A percentile compares a stretch with the other conserved stretches of the same genome.
phyloP scores from a whole-genome alignment of 495 filamentous ascomycete species.

The Penicillium coffeae region DNA sequence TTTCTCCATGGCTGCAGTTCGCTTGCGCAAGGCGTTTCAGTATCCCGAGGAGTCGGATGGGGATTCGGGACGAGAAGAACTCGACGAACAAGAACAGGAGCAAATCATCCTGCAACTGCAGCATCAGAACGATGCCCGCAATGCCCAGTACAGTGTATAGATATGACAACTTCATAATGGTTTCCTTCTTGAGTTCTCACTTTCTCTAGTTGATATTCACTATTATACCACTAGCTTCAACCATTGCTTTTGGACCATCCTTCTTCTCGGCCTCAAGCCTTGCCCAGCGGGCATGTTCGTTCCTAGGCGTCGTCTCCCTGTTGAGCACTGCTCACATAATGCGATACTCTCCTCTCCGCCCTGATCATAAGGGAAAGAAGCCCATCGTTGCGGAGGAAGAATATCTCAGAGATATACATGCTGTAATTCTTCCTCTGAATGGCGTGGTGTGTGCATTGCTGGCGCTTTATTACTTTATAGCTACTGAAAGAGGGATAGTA shows the following conservation, averaged over 20 bases:
- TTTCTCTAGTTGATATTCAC: conserved; percentile 50
- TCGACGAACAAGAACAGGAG: conserved; percentile 77
- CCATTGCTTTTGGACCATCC: conserved; percentile 49
- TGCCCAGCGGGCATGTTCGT: conserved; percentile 36
- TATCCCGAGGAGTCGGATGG: conserved; percentile 55
- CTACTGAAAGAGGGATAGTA: conserved; percentile 14
- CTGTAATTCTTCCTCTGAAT: conserved; percentile 23
- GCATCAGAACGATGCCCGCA: conserved; percentile 52
- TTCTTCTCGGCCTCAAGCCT: conserved; percentile 32
- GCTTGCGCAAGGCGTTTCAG: conserved; percentile 58
- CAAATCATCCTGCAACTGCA: conserved; percentile 56
- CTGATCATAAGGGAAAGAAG: conserved; percentile 32
- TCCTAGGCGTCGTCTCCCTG: conserved; percentile 59
- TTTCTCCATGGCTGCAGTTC: conserved; percentile 48
- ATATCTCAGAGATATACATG: conserved; percentile 9
- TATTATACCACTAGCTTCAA: conserved; percentile 49
- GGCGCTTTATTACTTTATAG: conserved; percentile 17
- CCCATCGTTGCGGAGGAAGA: conserved; percentile 16
- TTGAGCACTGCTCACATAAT: conserved; percentile 53
- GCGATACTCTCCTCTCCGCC: conserved; percentile 28
- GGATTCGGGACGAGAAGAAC: conserved; percentile 39
- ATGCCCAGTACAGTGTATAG: conserved; percentile 55
- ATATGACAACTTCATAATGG: background rate
- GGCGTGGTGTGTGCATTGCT: conserved; percentile 24
- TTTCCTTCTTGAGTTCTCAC: background rate